Evolutionary conservation across 129 eudicot genomes (phyloP), one percentile per base, ranked within the genome.

Genomic region (Cynara cardunculus): DNA sequence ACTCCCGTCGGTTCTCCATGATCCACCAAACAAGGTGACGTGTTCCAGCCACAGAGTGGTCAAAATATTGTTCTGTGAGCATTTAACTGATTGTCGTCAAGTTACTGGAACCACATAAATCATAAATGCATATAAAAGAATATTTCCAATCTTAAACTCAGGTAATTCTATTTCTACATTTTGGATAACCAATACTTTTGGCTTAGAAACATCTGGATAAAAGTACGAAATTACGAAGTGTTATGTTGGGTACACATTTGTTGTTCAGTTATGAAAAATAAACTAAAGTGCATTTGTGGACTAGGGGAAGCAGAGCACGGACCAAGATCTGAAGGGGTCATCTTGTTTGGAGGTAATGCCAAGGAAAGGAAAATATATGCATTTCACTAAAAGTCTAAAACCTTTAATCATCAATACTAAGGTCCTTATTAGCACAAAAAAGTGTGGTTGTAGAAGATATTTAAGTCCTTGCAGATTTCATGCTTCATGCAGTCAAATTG

Each of bases 21-120:
- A 96, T 96, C 99, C 99, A 96, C 99, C 99, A 96, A 64, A 90
- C 86, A 78, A 96, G 90, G 65, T 96, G 89, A 61, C 88, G 94
- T 49, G 94, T 86, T 72, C 97, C 97, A 67, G 97, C 97, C 35
- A 88, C 80, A 27, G 96, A 91, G 75, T 89, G 92, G 10, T 87
- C 93, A 80, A 87, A 85, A 86, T 96, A 96, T 76, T 86, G 81
- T 74, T 96, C 99, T 96, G 98, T 41, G 53, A 62, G 37, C 77
- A 86, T 67, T 28, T 64, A 19, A 53, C 31, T 1, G 80, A 70
- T 34, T 49, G 19, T 22, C 19, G 56, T 68, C 2, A 61, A 74
- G 37, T 71, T 30, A 28, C 19, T 3, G 65, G 37, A 76, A 62
- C 1, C 28, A 69, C 69, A 62, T 5, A 68, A 25, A 68, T 25